Evolutionary conservation across 2,329 filamentous ascomycete genomes (phyloP).

Genomic region (Colletotrichum echinochloae): DNA sequence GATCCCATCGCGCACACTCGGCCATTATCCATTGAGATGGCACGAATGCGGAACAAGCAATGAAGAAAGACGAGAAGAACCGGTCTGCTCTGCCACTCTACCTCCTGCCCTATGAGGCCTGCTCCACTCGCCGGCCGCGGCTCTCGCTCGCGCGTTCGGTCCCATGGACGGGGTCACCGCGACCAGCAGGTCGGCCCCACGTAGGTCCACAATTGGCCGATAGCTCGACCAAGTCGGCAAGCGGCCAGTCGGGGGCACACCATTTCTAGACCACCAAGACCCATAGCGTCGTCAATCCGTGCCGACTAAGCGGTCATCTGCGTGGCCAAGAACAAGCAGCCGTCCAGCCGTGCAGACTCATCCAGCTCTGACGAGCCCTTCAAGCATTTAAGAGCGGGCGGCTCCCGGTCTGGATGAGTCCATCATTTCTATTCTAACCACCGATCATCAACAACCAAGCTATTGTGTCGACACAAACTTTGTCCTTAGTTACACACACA

Average conservation of each 20-base stretch:
- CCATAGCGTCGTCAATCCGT: slow-evolving; percentile 36
- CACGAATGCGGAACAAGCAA: slow-evolving; percentile 27
- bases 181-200: slow-evolving; percentile 33
- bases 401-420: slow-evolving; percentile 18
- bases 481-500: neutral
- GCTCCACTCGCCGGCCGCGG: slow-evolving; percentile 20
- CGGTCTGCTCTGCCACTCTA: slow-evolving; percentile 20
- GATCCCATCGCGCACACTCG: slow-evolving; percentile 32
- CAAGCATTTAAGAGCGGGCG: slow-evolving; percentile 35
- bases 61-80: neutral
- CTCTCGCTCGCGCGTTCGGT: slow-evolving; percentile 18
- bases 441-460: neutral
- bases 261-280: slow-evolving; percentile 33
- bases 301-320: slow-evolving; percentile 35
- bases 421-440: neutral
- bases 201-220: slow-evolving; percentile 31
- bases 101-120: slow-evolving; percentile 40
- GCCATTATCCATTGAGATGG: slow-evolving; percentile 25
- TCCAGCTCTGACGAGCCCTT: slow-evolving; percentile 15
- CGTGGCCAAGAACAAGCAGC: slow-evolving; percentile 30
- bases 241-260: slow-evolving; percentile 39
- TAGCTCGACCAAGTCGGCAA: slow-evolving; percentile 37
- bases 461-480: slow-evolving; percentile 25
- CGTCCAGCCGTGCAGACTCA: slow-evolving; percentile 36
- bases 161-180: slow-evolving; percentile 21